Evolutionary conservation across 2,329 filamentous ascomycete species (phyloP), one percentile per base, ranked within the genome.

Genomic region (Fusarium keratoplasticum): DNA sequence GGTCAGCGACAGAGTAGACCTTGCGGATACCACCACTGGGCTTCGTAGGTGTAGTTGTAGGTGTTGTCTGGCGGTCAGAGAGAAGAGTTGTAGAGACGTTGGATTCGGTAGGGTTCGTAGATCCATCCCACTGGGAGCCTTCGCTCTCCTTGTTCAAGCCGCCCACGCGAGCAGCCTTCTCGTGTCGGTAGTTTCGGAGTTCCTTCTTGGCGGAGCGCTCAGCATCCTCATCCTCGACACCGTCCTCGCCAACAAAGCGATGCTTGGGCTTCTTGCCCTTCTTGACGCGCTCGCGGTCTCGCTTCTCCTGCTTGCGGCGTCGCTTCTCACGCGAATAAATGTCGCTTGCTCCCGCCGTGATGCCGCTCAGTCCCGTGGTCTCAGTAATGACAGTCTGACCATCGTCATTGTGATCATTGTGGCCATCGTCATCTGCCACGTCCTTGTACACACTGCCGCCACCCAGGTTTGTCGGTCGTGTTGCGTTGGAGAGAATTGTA

Each of bases 141-240:
- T 98, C 96, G 50, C 92, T 88, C 75, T 93, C 88, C 77, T 92
- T 92, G 84, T 98, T 98, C 82, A 98, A 86, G 22, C 96, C 96
- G 38, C 96, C 96, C 2, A 98, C 95, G 61, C 93, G 89, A 1
- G 96, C 96, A 2, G 95, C 87, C 81, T 92, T 94, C 84, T 98
- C 96, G 79, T 95, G 89, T 27, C 95, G 93, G 86, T 98, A 98
- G 36, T 90, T 90, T 67, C 93, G 90, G 65, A 98, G 89, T 69
- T 96, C 92, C 55, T 90, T 86, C 76, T 91, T 86, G 27, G 89
- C 91, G 61, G 87, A 87, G 42, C 87, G 88, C 80, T 94, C 92
- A 77, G 91, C 90, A 31, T 87, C 83, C 76, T 90, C 88, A 80
- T 93, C 92, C n/a, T 91, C 82, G 18, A 89, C 82, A 40, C 90